Base-by-base conservation (phyloP, 768 basidiomycete species). In the Termitomyces sp. region DNA sequence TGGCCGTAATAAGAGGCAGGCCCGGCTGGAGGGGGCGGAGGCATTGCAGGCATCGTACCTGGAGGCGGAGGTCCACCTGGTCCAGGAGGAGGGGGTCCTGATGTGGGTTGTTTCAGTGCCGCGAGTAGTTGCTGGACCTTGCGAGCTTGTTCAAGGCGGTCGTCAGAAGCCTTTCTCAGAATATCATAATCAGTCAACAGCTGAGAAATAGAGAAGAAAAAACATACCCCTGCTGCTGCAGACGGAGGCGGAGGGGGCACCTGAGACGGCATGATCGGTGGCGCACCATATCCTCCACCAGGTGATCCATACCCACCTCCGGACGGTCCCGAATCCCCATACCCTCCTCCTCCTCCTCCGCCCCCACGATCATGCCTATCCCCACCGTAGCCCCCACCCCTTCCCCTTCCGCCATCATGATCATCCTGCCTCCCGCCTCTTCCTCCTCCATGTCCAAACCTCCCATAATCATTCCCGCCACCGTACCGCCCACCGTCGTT, bases 81-180 rank as follows among this genome's bases (percentile, higher is more conserved):
- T 19, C 54, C 41, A 5, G 71, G 56, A 14, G 64, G 64, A 58
- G 31, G 70, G 50, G 45, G 44, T 23, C 73, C 75, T 57, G 67
- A 67, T 57, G 78, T 77, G 10, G 87, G 85, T 57, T 88, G 86
- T 64, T 93, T 91, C 46, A 92, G 71, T 12, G 91, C 91, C 5
- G 89, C 91, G 26, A 93, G 73, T 17, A 92, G 73, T 79, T 92
- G 89, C 66, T 94, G 92, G 9, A 94, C 91, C 69, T 82, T 88
- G 54, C 86, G 82, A 8, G 92, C 91, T 76, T 94, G 89, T 64
- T 95, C 93, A 19, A 95, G 75, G 12, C 92, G 87, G 50, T 94
- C 91, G 56, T 94, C 90, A 11, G 74, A 69, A 41, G 78, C 73
- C 81, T 84, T 59, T 41, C 23, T 23, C 35, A 49, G 31, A 10